phyloP scores from a whole-genome alignment of 2,329 filamentous ascomycete species.

The Ploettnerulaceae sp. region DNA sequence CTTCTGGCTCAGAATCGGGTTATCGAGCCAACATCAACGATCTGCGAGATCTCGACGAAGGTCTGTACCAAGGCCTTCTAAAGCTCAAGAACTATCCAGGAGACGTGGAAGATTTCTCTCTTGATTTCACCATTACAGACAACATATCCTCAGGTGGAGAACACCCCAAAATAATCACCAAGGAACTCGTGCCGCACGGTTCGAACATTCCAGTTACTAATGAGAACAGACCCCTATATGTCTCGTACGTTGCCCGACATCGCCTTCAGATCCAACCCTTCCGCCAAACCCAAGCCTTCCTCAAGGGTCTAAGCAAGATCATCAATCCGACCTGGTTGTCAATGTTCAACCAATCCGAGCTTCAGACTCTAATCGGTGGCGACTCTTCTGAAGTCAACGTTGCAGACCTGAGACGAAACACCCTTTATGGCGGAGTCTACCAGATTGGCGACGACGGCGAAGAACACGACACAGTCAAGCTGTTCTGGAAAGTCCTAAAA shows the following conservation, averaged over 20 bases:
- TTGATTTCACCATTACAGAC: constrained; percentile 89
- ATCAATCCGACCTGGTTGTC: constrained; percentile 90
- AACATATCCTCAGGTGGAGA: constrained; percentile 45
- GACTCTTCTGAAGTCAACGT: constrained; percentile 83
- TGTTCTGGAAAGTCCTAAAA: constrained; percentile 91
- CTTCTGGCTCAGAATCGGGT: constrained; percentile 60
- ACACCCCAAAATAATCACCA: constrained; percentile 58
- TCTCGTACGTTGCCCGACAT: constrained; percentile 84
- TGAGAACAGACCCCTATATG: constrained; percentile 89
- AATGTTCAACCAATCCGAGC: constrained; percentile 97
- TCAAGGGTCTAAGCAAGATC: constrained; percentile 79
- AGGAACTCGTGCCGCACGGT: constrained; percentile 72
- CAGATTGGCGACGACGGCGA: constrained; percentile 79
- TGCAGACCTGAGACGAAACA: constrained; percentile 78
- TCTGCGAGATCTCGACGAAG: constrained; percentile 83
- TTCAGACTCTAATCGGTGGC: constrained; percentile 89
- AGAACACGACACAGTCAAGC: constrained; percentile 78
- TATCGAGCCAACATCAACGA: constrained; percentile 96
- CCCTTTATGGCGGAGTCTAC: constrained; percentile 83
- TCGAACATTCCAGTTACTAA: constrained; percentile 78
- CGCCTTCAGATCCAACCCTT: constrained; percentile 76
- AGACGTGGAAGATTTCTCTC: constrained; percentile 71
- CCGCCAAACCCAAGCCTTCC: constrained; percentile 80
- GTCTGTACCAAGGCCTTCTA: constrained; percentile 79
- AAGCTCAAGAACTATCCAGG: constrained; percentile 80